A percentile compares a stretch with the other conserved stretches of the same genome.
phyloP scores from a whole-genome alignment of 78 protist genomes.

The Emiliania huxleyi region DNA sequence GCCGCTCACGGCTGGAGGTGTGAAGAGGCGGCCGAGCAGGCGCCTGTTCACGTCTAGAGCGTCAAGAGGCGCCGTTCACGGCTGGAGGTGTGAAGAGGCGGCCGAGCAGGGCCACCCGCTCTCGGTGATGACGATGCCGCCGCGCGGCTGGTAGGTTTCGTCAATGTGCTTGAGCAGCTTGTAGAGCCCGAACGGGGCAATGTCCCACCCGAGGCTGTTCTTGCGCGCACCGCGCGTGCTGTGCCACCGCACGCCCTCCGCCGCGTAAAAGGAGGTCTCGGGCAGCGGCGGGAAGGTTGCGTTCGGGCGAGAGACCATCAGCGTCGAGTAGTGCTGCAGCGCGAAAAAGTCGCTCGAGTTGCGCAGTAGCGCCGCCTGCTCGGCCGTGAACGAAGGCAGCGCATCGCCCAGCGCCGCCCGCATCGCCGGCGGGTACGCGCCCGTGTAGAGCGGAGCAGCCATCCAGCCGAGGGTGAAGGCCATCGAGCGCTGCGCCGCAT shows the following conservation, averaged over 20 bases:
- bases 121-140: constrained; percentile 59
- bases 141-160: constrained; percentile 18
- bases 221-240: not conserved
- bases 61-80: no score
- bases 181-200: constrained; percentile 53
- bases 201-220: constrained; percentile 12
- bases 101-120: no score
- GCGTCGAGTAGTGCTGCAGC: constrained; percentile 54
- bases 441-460: constrained; percentile 46
- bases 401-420: constrained; percentile 25
- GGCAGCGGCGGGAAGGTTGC: not conserved
- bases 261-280: not conserved
- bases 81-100: no score
- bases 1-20: no score
- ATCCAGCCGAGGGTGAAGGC: constrained; percentile 56
- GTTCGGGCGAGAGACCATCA: not conserved
- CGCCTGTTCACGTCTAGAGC: no score
- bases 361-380: not conserved
- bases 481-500: constrained; percentile 51
- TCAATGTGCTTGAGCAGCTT: constrained; percentile 24
- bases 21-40: no score
- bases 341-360: constrained; percentile 55
- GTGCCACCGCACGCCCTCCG: not conserved
- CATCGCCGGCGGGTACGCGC: constrained; percentile 60
- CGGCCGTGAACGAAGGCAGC: constrained; percentile 44